These are phyloP conservation scores for Aspergillus mulundensis DNA, from an alignment of 495 filamentous ascomycete genomes.

Conservation along the genomic window DNA sequence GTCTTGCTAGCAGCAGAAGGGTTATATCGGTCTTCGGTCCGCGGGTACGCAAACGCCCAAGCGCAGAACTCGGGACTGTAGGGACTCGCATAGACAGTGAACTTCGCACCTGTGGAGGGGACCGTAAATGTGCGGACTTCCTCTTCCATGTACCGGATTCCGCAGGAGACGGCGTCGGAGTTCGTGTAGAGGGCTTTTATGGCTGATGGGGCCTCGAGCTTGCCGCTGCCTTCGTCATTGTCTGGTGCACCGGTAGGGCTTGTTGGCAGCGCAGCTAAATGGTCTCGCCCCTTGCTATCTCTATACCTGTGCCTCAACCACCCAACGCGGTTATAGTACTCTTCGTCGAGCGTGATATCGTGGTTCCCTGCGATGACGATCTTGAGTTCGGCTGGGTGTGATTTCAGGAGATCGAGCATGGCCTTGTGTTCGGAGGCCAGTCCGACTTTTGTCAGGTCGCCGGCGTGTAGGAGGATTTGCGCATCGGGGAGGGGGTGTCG, in stretches of 20 bases:
- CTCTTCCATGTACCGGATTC: slow-evolving; percentile 66
- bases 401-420: slow-evolving; percentile 50
- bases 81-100: slow-evolving; percentile 67
- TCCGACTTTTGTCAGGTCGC: slow-evolving; percentile 67
- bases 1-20: slow-evolving; percentile 11
- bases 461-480: slow-evolving; percentile 69
- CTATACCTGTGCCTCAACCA: slow-evolving; percentile 28
- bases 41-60: slow-evolving; percentile 61
- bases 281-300: slow-evolving; percentile 2
- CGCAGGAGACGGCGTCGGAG: slow-evolving; percentile 40
- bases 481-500: slow-evolving; percentile 47
- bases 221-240: too few relatives aligned
- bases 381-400: slow-evolving; percentile 62
- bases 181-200: slow-evolving; percentile 47
- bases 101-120: slow-evolving; percentile 48
- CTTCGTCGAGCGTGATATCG: slow-evolving; percentile 65
- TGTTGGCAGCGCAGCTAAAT: slow-evolving; percentile 12
- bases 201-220: slow-evolving; percentile 20
- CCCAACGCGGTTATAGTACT: slow-evolving; percentile 40
- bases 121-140: slow-evolving; percentile 48
- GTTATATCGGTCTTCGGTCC: slow-evolving; percentile 54
- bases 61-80: slow-evolving; percentile 58
- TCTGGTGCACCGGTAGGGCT: too few relatives aligned
- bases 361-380: slow-evolving; percentile 81
- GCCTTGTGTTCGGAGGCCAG: slow-evolving; percentile 49